A percentile compares a stretch with the other conserved stretches of the same genome.
Conservation (phyloP, 1,139 yeast genomes). For the Pichia norvegensis region DNA sequence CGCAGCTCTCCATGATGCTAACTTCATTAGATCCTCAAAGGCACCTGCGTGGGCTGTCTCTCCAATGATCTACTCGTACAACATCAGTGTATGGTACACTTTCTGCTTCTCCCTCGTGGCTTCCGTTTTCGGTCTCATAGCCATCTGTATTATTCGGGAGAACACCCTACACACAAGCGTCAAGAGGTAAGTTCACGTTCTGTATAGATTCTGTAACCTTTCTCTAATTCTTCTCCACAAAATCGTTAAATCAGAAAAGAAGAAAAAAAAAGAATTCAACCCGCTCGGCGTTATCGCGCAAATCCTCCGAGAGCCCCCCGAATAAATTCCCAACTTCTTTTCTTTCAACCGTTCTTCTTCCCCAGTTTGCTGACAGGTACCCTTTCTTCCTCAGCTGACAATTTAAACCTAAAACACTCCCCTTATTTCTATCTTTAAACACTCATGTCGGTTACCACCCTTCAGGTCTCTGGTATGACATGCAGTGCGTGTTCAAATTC, state of each 20-base stretch:
- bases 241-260: no score
- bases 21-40: conserved; percentile 27
- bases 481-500: conserved; percentile 73
- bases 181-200: conserved; percentile 15
- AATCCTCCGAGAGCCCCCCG: background rate
- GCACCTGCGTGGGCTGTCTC: conserved; percentile 36
- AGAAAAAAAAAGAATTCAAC: background rate
- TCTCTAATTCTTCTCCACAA: no score
- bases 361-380: background rate
- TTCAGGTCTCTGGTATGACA: conserved; percentile 59
- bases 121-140: conserved; percentile 30
- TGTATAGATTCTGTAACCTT: background rate
- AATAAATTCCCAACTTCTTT: background rate
- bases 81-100: conserved; percentile 34
- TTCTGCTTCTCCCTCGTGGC: conserved; percentile 29
- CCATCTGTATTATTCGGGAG: conserved; percentile 37
- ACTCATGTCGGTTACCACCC: conserved; percentile 11
- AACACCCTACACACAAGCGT: conserved; percentile 29
- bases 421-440: background rate
- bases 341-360: background rate
- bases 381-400: background rate
- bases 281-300: conserved; percentile 3
- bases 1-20: conserved; percentile 38
- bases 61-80: conserved; percentile 35
- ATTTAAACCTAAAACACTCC: background rate